A percentile compares a stretch with the other conserved stretches of the same genome.
Evolutionary conservation across 345 rosid species (phyloP).

Genomic region (Sapria himalayana): DNA sequence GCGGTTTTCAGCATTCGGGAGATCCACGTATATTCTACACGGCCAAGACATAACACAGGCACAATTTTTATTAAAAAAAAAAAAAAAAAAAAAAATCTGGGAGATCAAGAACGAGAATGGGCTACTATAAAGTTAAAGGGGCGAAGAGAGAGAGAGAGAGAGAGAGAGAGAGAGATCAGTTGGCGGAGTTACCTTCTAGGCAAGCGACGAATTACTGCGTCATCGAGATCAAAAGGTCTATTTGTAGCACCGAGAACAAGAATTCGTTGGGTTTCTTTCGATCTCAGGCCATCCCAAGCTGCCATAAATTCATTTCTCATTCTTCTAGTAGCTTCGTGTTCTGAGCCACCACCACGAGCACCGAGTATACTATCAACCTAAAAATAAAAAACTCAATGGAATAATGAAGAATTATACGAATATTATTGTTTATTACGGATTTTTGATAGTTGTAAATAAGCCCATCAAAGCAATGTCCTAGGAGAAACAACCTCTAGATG

Average conservation of each 20-base stretch:
- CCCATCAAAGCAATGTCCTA: too few species aligned
- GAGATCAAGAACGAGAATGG: too few species aligned
- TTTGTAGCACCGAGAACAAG: slow-evolving; percentile 96
- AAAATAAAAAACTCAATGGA: slow-evolving; percentile 4
- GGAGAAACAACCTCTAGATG: too few species aligned
- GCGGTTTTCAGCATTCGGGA: slow-evolving; percentile 83
- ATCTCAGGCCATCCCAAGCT: slow-evolving; percentile 97
- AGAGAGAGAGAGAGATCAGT: not conserved
- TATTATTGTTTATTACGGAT: too few species aligned
- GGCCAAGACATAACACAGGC: slow-evolving; percentile 10
- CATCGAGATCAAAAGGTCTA: slow-evolving; percentile 98
- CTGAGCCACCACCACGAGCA: slow-evolving; percentile 88
- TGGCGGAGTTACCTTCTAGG: slow-evolving; percentile 58
- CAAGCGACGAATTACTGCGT: slow-evolving; percentile 90
- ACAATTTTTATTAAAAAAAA: not conserved
- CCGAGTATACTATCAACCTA: slow-evolving; percentile 96
- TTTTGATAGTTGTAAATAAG: too few species aligned
- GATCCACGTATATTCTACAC: slow-evolving; percentile 73
- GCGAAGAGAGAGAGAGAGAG: slow-evolving; percentile 6
- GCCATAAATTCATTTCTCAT: slow-evolving; percentile 99
- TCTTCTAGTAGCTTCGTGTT: slow-evolving; percentile 95
- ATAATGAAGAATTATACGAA: too few species aligned
- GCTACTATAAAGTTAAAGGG: too few species aligned
- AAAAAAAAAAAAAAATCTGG: not conserved
- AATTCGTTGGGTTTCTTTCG: slow-evolving; percentile 88